phyloP scores from a whole-genome alignment of 169 alveolate genomes.

The Plasmodium malariae region DNA sequence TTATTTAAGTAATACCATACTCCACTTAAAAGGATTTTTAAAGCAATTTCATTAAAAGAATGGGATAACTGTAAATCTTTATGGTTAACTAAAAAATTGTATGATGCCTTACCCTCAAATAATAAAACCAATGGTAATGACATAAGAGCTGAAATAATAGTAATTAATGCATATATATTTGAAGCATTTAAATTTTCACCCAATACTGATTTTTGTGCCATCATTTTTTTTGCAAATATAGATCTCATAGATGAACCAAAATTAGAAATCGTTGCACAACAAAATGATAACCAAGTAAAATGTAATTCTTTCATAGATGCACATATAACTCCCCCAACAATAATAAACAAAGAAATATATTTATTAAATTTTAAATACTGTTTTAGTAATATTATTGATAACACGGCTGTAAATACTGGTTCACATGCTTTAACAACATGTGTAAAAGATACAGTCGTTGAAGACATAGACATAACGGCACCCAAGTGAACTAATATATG shows the following conservation, averaged over 20 bases:
- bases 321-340: conserved; percentile 86
- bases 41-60: conserved; percentile 51
- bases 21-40: conserved; percentile 78
- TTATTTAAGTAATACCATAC: conserved; percentile 87
- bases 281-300: conserved; percentile 86
- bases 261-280: conserved; percentile 87
- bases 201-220: conserved; percentile 81
- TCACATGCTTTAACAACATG: conserved; percentile 90
- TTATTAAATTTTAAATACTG: conserved; percentile 80
- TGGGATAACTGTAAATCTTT: conserved; percentile 27
- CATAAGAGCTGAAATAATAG: conserved; percentile 83
- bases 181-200: conserved; percentile 85
- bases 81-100: conserved; percentile 16
- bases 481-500: conserved; percentile 88
- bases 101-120: conserved; percentile 77
- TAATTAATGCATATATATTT: conserved; percentile 84
- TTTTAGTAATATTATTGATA: conserved; percentile 80
- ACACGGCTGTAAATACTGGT: conserved; percentile 88
- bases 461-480: conserved; percentile 88
- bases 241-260: conserved; percentile 85
- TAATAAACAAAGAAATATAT: conserved; percentile 83
- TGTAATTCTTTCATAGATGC: conserved; percentile 87
- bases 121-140: conserved; percentile 83
- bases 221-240: conserved; percentile 82
- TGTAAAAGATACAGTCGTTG: conserved; percentile 89